phyloP scores from a whole-genome alignment of 2,329 filamentous ascomycete species.

The Calonectria leucothoes region DNA sequence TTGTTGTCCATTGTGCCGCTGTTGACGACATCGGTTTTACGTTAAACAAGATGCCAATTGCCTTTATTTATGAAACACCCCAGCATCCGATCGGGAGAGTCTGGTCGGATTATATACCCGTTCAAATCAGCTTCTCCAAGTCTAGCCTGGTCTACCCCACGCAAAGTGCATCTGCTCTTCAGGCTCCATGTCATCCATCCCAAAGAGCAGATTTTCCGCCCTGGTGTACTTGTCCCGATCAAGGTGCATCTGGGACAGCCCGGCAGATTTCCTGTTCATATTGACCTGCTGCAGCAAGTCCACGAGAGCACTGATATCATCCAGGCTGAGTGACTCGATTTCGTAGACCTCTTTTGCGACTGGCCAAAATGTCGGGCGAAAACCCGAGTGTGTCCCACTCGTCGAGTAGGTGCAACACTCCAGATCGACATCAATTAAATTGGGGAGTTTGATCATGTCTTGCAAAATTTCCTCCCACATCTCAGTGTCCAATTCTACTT shows the following conservation, averaged over 20 bases:
- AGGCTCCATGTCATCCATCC: neutral
- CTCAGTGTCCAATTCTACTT: neutral
- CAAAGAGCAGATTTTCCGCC: neutral
- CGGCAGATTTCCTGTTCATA: neutral
- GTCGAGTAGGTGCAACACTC: neutral
- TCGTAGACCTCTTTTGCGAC: neutral
- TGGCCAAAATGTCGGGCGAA: neutral
- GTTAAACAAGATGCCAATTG: rapidly evolving
- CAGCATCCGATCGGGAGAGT: neutral
- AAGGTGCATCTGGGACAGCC: neutral
- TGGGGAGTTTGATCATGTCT: neutral
- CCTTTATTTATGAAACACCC: neutral
- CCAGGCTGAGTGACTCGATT: neutral
- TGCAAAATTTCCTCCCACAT: neutral
- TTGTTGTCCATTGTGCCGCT: no score
- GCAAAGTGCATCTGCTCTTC: neutral
- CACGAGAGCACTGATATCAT: neutral
- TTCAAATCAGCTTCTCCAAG: neutral
- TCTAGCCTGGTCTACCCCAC: neutral
- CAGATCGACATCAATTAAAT: neutral
- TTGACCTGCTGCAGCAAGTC: neutral
- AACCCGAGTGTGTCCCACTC: neutral
- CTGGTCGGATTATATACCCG: neutral
- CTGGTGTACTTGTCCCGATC: neutral
- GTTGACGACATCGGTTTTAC: neutral